These are phyloP conservation scores for Digitaria exilis DNA, from an alignment of 202 grass and related monocot genomes.

Conservation along the genomic window DNA sequence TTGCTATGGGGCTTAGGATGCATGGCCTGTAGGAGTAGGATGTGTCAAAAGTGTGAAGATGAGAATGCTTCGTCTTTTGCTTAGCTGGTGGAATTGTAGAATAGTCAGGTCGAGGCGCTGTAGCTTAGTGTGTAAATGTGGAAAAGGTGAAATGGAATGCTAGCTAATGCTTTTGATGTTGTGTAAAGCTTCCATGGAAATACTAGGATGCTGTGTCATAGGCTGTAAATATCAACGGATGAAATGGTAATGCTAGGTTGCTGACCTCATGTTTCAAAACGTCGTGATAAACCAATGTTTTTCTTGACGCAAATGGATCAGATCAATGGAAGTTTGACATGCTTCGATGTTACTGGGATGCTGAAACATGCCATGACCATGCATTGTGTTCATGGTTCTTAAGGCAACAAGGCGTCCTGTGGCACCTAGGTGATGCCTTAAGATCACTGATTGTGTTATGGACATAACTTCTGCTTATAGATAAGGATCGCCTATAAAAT, in stretches of 20 bases:
- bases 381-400: background rate
- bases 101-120: background rate
- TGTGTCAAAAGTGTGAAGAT: constrained; percentile 33
- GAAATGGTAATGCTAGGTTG: constrained; percentile 25
- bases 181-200: background rate
- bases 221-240: constrained; percentile 4
- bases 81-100: constrained; percentile 14
- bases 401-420: too few relatives aligned
- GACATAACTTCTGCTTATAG: background rate
- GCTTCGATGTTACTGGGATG: background rate
- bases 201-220: constrained; percentile 11
- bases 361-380: background rate
- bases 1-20: background rate
- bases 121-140: background rate
- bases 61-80: background rate
- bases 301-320: background rate
- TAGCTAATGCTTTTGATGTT: background rate
- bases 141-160: background rate
- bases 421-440: too few relatives aligned
- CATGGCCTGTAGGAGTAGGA: constrained; percentile 2
- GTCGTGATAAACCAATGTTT: background rate
- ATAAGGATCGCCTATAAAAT: background rate
- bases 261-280: background rate
- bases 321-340: background rate
- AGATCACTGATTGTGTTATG: background rate